These are phyloP conservation scores for Penicillium verrucosum DNA, from an alignment of 2,329 filamentous ascomycete genomes.

Conservation along the genomic window DNA sequence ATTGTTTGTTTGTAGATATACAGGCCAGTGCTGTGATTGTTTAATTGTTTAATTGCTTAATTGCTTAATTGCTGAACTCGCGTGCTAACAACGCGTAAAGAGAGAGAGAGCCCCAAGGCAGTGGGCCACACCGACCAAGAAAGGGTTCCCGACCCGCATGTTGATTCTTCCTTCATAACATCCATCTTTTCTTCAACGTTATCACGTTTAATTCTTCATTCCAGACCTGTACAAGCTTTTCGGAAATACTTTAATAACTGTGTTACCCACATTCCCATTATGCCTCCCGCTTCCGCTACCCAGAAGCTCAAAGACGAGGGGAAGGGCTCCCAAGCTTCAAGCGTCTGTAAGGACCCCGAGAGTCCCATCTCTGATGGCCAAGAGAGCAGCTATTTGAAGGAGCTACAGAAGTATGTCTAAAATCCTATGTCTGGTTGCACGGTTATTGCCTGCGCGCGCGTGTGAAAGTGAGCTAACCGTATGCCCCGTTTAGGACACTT, in stretches of 20 bases:
- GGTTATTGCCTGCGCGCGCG: slow-evolving; percentile 4
- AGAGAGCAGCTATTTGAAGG: slow-evolving; percentile 79
- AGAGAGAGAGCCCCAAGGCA: neutral
- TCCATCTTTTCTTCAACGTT: slow-evolving; percentile 5
- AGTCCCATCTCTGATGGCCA: slow-evolving; percentile 48
- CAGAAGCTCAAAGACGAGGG: slow-evolving; percentile 65
- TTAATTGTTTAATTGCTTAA: neutral
- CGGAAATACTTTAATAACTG: slow-evolving; percentile 14
- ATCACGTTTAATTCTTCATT: slow-evolving; percentile 5
- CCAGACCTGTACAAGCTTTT: slow-evolving; percentile 14
- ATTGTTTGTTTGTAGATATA: neutral
- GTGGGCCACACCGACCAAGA: slow-evolving; percentile 10
- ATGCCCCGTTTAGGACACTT: slow-evolving; percentile 62
- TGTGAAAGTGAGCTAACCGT: slow-evolving; percentile 13
- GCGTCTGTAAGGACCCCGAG: slow-evolving; percentile 29
- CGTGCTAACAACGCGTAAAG: neutral
- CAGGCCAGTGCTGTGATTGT: neutral
- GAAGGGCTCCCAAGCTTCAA: slow-evolving; percentile 47
- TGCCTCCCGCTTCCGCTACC: slow-evolving; percentile 61
- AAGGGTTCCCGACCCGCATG: slow-evolving; percentile 23
- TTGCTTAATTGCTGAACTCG: neutral
- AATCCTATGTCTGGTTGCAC: neutral
- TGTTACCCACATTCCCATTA: slow-evolving; percentile 38
- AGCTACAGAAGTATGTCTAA: slow-evolving; percentile 76
- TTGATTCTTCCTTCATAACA: slow-evolving; percentile 23